These are phyloP conservation scores for Anacardium occidentale DNA, from an alignment of 345 rosid species.

Conservation along the genomic window DNA sequence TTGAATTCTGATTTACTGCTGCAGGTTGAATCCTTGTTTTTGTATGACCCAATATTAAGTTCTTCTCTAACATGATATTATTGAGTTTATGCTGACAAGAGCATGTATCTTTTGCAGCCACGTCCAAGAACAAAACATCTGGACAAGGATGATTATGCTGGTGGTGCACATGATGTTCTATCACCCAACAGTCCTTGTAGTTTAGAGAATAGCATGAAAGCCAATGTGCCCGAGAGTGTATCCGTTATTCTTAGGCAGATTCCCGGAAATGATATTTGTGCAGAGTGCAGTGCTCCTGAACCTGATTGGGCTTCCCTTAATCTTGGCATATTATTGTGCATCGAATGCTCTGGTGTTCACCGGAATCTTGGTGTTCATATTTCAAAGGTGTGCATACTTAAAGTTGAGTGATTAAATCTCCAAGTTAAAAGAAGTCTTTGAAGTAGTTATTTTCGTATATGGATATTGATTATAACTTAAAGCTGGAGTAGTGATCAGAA, in stretches of 20 bases:
- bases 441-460: background rate
- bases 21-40: conserved; percentile 49
- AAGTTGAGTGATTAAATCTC: background rate
- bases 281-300: conserved; percentile 71
- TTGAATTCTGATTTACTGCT: conserved; percentile 63
- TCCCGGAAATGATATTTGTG: conserved; percentile 81
- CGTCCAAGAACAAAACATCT: conserved; percentile 29
- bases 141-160: conserved; percentile 30
- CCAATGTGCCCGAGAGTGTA: conserved; percentile 41
- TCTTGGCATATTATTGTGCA: conserved; percentile 83
- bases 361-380: conserved; percentile 92
- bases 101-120: conserved; percentile 45
- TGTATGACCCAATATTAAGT: background rate
- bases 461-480: background rate
- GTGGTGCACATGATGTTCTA: conserved; percentile 33
- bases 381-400: conserved; percentile 61
- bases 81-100: conserved; percentile 19
- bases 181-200: conserved; percentile 26
- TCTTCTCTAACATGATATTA: background rate
- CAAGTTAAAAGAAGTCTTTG: background rate
- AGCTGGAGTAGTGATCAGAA: background rate
- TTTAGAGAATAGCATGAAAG: conserved; percentile 28
- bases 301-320: conserved; percentile 96
- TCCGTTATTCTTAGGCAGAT: conserved; percentile 50
- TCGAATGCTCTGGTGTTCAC: conserved; percentile 88